Evolutionary conservation across 805 yeast genomes (phyloP).

Genomic region (Metschnikowia vanudenii): DNA sequence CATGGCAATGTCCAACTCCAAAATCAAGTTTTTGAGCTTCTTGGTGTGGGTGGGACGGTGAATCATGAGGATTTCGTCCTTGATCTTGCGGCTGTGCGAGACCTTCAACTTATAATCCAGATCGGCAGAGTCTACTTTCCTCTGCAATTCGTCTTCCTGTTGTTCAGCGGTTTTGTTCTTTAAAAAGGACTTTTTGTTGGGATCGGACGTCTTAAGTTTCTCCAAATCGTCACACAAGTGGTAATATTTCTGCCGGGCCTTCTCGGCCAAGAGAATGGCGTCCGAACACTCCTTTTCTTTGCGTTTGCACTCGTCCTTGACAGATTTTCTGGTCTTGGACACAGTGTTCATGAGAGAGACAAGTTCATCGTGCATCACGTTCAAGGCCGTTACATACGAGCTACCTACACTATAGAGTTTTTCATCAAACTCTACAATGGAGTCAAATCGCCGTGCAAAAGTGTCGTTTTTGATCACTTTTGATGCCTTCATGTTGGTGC

Average conservation of each 20-base stretch:
- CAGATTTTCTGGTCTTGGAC: conserved; percentile 65
- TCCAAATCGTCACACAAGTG: conserved; percentile 86
- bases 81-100: conserved; percentile 64
- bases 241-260: conserved; percentile 74
- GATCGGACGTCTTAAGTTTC: conserved; percentile 75
- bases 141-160: conserved; percentile 82
- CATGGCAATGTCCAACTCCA: conserved; percentile 89
- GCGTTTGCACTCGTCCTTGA: conserved; percentile 79
- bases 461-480: conserved; percentile 57
- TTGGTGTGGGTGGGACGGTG: conserved; percentile 77
- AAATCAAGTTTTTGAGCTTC: conserved; percentile 69
- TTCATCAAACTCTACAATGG: conserved; percentile 75
- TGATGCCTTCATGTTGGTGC: conserved; percentile 46
- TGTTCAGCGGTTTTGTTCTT: conserved; percentile 79
- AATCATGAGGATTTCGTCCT: conserved; percentile 66
- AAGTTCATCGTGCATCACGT: conserved; percentile 83
- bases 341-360: conserved; percentile 67
- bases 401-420: conserved; percentile 64
- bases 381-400: conserved; percentile 75
- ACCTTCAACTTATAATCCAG: conserved; percentile 81
- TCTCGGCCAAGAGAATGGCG: conserved; percentile 79
- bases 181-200: conserved; percentile 77
- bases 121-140: conserved; percentile 82
- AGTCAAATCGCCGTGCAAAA: conserved; percentile 63
- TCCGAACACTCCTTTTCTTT: conserved; percentile 84